These are phyloP conservation scores for Globisporangium paroecandrum DNA, from an alignment of 352 stramenopile species.

Conservation along the genomic window DNA sequence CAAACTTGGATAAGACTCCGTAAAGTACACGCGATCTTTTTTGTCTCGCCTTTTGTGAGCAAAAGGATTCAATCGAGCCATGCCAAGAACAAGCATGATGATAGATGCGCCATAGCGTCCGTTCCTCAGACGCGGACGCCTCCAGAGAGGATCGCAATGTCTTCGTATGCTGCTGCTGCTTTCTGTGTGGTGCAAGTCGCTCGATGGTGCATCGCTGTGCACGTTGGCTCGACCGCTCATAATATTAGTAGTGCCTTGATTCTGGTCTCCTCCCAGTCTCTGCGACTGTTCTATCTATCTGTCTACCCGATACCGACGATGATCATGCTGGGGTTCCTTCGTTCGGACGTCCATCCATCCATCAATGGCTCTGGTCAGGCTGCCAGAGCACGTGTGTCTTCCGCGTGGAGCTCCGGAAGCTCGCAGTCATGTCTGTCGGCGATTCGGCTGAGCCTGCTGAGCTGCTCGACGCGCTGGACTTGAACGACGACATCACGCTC, in stretches of 20 bases:
- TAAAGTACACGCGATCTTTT: slow-evolving; percentile 1
- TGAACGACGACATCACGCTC: slow-evolving; percentile 7
- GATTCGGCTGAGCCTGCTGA: not conserved
- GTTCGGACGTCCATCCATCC: too few species aligned
- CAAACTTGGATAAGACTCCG: not conserved
- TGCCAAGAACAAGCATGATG: not conserved
- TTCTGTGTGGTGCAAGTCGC: not conserved
- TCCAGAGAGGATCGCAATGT: not conserved
- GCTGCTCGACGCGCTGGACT: slow-evolving; percentile 9
- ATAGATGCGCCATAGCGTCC: not conserved
- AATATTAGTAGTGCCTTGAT: not conserved
- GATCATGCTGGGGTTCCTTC: too few species aligned
- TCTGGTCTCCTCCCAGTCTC: not conserved
- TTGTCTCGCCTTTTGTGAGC: too few species aligned
- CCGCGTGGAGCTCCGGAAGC: not conserved
- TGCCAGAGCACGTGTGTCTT: slow-evolving; percentile 12
- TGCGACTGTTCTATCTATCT: not conserved
- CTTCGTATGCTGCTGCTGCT: too few species aligned
- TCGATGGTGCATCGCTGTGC: not conserved
- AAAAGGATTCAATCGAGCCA: not conserved
- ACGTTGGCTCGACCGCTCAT: not conserved
- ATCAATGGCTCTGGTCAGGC: not conserved
- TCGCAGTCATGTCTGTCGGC: not conserved
- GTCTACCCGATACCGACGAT: too few species aligned
- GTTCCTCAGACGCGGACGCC: not conserved